Base-by-base conservation (phyloP, 228 moss, liverwort and hornwort genomes). In the Sphagnum magellanicum region DNA sequence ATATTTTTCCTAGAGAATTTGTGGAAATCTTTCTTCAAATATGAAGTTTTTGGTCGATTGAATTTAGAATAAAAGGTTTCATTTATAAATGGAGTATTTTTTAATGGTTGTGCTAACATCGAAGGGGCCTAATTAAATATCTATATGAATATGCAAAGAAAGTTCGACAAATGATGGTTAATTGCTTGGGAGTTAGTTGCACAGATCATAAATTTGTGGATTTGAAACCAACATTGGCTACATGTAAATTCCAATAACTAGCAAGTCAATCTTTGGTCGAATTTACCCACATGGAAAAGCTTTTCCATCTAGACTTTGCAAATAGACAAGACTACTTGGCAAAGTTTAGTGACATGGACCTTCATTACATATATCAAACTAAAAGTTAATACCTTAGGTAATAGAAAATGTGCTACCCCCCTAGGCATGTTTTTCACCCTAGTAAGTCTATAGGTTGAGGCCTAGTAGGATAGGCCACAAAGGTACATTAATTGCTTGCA, bases 121-220 rank as follows among this genome's bases (percentile, higher is more conserved):
- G 53, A 74, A 78, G 59, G 84, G 82, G 74, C 53, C 3, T 32
- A 32, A 32, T 71, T 61, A 73, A 67, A 15, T 75, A 78, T 52
- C 79, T 84, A 50, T 82, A 51, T 16, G 82, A 84, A 50, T 88
- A 81, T 82, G 66, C 82, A 48, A 81, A 88, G 17, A 71, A 78
- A 70, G 82, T 84, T 65, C 84, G 79, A 16, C 72, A 69, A 16
- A 75, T 51, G 62, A 84, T 88, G 84, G 88, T 82, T 32, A 74
- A 74, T 63, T 73, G 74, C 9, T 68, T 88, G 70, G 77, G 79
- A 16, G 73, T 88, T 12, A 64, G 63, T 49, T 82, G 82, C 70
- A 88, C 82, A 4, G 82, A 88, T 32, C 84, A 88, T 53, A 88
- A 70, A 68, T 88, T 88, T 72, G 71, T 82, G 72, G 88, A 88